Conservation (phyloP, 2,329 filamentous ascomycete genomes). For the Clarireedia paspali region DNA sequence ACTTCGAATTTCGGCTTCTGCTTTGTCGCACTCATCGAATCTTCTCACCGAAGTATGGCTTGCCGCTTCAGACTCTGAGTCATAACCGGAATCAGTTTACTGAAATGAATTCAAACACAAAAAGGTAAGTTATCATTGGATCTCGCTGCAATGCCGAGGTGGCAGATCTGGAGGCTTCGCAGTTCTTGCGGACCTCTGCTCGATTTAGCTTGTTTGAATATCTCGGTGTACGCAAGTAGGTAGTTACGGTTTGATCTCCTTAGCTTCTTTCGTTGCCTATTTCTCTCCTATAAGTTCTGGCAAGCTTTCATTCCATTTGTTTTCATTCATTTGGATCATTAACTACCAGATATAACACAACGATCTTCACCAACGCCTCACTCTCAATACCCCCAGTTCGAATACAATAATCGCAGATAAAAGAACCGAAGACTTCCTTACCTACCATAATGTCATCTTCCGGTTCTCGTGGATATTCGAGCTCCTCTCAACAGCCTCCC, state of each 20-base stretch:
- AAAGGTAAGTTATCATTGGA: no score
- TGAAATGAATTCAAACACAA: no score
- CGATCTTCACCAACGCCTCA: background rate
- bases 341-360: background rate
- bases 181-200: background rate
- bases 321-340: constrained; percentile 1
- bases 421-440: background rate
- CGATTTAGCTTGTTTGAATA: background rate
- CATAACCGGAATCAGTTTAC: no score
- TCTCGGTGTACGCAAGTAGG: background rate
- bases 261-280: background rate
- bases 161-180: no score
- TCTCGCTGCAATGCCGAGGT: no score
- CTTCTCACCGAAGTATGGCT: no score
- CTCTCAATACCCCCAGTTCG: background rate
- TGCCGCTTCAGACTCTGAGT: no score
- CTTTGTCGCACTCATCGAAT: no score
- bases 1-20: no score
- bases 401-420: background rate
- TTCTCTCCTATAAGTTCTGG: background rate
- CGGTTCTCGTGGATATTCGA: constrained; percentile 3
- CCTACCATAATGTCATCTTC: background rate
- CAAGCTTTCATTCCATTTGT: background rate
- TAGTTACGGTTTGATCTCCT: background rate
- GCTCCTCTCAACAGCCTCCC: background rate